Conservation (phyloP, 2,329 filamentous ascomycete species). For the Pseudocercospora vitis region DNA sequence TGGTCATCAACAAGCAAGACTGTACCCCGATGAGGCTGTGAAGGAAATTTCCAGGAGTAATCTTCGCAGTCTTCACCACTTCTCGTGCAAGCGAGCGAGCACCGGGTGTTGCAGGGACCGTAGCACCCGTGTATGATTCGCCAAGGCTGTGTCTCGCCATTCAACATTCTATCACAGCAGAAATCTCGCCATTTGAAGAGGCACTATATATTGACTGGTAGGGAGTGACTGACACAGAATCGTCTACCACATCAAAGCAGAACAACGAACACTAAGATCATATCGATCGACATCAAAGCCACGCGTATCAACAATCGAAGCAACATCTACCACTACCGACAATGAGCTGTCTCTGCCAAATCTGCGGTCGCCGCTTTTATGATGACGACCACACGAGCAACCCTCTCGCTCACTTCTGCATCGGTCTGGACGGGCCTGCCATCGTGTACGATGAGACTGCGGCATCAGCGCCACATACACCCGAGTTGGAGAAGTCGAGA, state of each 20-base stretch:
- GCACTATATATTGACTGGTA: background rate
- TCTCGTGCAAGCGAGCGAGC: background rate
- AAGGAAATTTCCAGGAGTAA: background rate
- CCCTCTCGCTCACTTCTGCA: slow-evolving; percentile 13
- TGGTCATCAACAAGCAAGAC: background rate
- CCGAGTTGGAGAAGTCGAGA: slow-evolving; percentile 12
- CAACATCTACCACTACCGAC: slow-evolving; percentile 1
- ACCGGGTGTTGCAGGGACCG: background rate
- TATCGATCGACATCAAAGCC: background rate
- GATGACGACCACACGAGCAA: slow-evolving; percentile 10
- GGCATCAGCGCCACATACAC: slow-evolving; percentile 11
- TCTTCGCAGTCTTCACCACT: no score
- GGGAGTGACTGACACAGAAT: background rate
- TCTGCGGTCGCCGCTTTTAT: slow-evolving; percentile 13
- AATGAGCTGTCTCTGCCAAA: slow-evolving; percentile 18
- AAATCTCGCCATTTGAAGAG: background rate
- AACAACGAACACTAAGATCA: background rate
- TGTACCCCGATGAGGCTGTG: background rate
- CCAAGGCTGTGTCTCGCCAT: background rate
- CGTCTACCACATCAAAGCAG: background rate
- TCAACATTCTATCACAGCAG: background rate
- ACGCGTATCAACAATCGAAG: background rate
- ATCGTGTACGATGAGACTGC: slow-evolving; percentile 10
- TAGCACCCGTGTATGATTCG: background rate
- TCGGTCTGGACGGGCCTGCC: slow-evolving; percentile 16